Base-by-base conservation (phyloP, 2,329 filamentous ascomycete genomes). In the Xylariaceae sp. region DNA sequence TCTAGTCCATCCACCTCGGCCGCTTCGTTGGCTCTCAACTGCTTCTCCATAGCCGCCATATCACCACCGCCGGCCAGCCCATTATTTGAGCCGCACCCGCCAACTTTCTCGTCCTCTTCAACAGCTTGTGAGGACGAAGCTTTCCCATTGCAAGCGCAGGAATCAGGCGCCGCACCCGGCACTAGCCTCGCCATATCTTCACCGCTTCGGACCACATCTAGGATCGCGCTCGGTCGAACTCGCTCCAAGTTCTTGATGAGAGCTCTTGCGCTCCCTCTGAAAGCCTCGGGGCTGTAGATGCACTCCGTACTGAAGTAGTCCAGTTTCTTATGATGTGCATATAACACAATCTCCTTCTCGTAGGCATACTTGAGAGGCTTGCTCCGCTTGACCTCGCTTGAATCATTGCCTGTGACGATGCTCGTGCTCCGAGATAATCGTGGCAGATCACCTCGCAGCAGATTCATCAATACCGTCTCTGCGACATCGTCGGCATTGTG, bases 271-370 rank as follows among this genome's bases (percentile, higher is more conserved):
- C 90, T 96, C 3, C 94, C 94, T 53, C 94, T 82, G 67, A 99
- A 99, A 2, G 94, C 94, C 71, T 99, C 94, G 0, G 94, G 94
- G 48, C 90, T 96, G 75, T 99, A 99, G 55, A 99, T 91, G 76
- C 94, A 99, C 73, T 99, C 94, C 0, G 94, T 99, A 65, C 87
- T 96, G 73, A 99, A 99, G 73, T 99, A 99, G 68, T 97, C 92
- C 58, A 99, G 78, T 70, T 92, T 92, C 72, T 94, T 96, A 75
- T 99, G 91, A 67, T 97, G 90, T 5, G 94, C 94, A 68, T 99
- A 99, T 6, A 99, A 79, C 16, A 99, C 94, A 60, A 99, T 99
- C 69, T 99, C 94, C 74, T 99, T 99, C 69, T 99, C 94, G 67
- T 97, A 99, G 1, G 93, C 92, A 69, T 97, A 99, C 71, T 99